phyloP scores from a whole-genome alignment of 2,329 filamentous ascomycete species.

The Aspergillus novofumigatus region DNA sequence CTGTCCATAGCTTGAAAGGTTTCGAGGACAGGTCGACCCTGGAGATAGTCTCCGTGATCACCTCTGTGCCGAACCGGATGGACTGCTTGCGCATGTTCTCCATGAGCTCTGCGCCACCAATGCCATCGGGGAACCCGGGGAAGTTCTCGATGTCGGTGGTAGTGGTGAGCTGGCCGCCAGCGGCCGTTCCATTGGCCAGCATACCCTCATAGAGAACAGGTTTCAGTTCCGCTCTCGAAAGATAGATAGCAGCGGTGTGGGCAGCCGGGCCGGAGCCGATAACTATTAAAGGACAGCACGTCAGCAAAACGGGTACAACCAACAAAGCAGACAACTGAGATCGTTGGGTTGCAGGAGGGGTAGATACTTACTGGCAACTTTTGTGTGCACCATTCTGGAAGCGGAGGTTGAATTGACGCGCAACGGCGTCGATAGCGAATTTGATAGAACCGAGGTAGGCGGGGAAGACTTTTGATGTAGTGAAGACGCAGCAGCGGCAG shows the following conservation, averaged over 20 bases:
- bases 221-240: conserved; percentile 88
- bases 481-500: conserved; percentile 68
- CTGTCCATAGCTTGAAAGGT: conserved; percentile 91
- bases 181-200: conserved; percentile 92
- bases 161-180: conserved; percentile 94
- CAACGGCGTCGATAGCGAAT: conserved; percentile 35
- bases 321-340: conserved; percentile 9
- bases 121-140: conserved; percentile 85
- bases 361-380: conserved; percentile 72
- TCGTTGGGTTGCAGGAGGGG: neutral
- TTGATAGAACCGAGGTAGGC: conserved; percentile 32
- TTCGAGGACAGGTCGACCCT: conserved; percentile 78
- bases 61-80: conserved; percentile 83
- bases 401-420: conserved; percentile 37
- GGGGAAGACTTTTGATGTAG: conserved; percentile 57
- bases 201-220: conserved; percentile 97
- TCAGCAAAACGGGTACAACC: conserved; percentile 16
- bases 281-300: conserved; percentile 43
- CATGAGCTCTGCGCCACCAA: conserved; percentile 87
- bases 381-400: conserved; percentile 75
- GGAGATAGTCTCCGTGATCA: conserved; percentile 87
- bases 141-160: conserved; percentile 99
- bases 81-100: conserved; percentile 93
- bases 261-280: conserved; percentile 94
- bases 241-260: conserved; percentile 95